A percentile compares a stretch with the other conserved stretches of the same genome.
These are phyloP conservation scores for Aspergillus terreus DNA, from an alignment of 2,329 filamentous ascomycete genomes.

Conservation along the genomic window DNA sequence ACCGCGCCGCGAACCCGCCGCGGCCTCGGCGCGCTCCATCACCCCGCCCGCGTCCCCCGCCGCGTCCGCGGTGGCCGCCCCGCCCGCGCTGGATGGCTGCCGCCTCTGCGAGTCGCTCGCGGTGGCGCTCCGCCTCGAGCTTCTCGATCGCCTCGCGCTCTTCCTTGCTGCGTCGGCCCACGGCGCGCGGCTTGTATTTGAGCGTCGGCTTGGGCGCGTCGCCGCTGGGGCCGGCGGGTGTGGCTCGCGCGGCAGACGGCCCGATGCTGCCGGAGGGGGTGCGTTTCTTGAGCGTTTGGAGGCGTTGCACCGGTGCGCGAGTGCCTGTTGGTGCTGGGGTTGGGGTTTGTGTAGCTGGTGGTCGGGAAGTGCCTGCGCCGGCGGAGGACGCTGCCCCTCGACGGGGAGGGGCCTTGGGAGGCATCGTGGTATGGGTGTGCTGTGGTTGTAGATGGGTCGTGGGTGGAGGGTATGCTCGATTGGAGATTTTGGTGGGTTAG, in stretches of 20 bases:
- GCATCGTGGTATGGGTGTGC: slow-evolving; percentile 19
- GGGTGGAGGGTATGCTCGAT: too few species aligned
- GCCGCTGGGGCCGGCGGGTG: background rate
- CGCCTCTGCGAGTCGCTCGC: slow-evolving; percentile 37
- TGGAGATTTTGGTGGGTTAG: background rate
- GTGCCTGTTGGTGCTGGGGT: slow-evolving; percentile 16
- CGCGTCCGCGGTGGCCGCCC: slow-evolving; percentile 18
- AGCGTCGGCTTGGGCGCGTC: slow-evolving; percentile 35
- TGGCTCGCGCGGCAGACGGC: slow-evolving; percentile 13
- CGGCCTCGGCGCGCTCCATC: slow-evolving; percentile 28
- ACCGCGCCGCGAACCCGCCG: slow-evolving; percentile 26
- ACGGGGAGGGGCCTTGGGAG: slow-evolving; percentile 30
- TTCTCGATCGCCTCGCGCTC: slow-evolving; percentile 43
- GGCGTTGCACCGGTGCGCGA: slow-evolving; percentile 38
- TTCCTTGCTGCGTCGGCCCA: slow-evolving; percentile 42
- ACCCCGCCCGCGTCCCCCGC: slow-evolving; percentile 25
- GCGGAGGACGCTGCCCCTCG: slow-evolving; percentile 16
- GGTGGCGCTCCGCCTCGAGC: slow-evolving; percentile 39
- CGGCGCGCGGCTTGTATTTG: slow-evolving; percentile 42
- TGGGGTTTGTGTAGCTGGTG: slow-evolving; percentile 1
- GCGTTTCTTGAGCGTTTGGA: slow-evolving; percentile 41
- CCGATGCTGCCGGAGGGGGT: slow-evolving; percentile 35
- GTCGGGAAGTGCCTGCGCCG: background rate
- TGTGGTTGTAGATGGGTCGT: background rate
- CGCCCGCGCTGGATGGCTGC: slow-evolving; percentile 32